Evolutionary conservation across 2,329 filamentous ascomycete genomes (phyloP), one percentile per base, ranked within the genome.

Genomic region (Rhynchosporium secalis): DNA sequence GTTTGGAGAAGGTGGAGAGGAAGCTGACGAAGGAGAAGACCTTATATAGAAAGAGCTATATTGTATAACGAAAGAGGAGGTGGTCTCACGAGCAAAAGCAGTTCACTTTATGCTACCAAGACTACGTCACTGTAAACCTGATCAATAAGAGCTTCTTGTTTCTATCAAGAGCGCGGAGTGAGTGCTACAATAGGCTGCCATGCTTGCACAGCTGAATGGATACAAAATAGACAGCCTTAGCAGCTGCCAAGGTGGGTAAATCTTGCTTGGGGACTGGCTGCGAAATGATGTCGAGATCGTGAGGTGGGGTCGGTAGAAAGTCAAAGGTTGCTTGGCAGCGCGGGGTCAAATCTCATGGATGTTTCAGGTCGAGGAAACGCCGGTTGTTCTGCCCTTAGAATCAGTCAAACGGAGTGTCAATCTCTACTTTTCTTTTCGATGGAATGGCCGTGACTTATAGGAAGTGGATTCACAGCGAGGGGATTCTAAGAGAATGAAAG

Each of bases 211-310:
- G 52, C 52, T 56, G 52, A 56, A 56, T 20, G n/a, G 49, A 8
- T 8, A 20, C n/a, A 20, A 8, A 26, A 20, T 15, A 26, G 43
- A n/a, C 20, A 46, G n/a, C 4, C n/a, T 38, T 40, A 52, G 49
- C 49, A 52, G 49, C 49, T 52, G 49, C 51, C 51, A 54, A 54
- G 51, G 5, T 9, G 26, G n/a, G 20, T 28, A 33, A 54, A 54
- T 54, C 51, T 54, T 54, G 51, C 51, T 54, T 54, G 28, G 33
- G 9, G 28, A 71, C 72, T 40, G 40, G 66, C 26, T 56, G 76
- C 40, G 55, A 70, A 10, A 70, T 65, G 12, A 71, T 76, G 29
- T 74, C 70, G 4, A 77, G 13, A 79, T 73, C n/a, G 75, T 76
- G 63, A 82, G 72, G 48, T 45, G 54, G 54, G 52, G 40, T 46